phyloP scores from a whole-genome alignment of 768 basidiomycete species.

The Mycena galopus region DNA sequence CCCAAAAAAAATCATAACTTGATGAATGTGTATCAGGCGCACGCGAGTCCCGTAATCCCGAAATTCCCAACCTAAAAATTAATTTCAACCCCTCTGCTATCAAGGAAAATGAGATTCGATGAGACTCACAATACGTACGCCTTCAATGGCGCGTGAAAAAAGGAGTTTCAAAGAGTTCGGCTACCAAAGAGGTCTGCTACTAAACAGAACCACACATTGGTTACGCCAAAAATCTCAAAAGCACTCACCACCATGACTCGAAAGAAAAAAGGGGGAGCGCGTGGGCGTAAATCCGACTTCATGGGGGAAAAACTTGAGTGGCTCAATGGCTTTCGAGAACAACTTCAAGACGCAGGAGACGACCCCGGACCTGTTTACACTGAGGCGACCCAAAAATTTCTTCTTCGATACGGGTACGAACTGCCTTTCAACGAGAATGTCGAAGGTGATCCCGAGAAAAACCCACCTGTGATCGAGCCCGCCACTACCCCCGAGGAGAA shows the following conservation, averaged over 20 bases:
- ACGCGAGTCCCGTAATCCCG: no score
- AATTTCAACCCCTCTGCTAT: no score
- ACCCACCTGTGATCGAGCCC: background rate
- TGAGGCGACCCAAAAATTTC: background rate
- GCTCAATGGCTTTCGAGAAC: background rate
- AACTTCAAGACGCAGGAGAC: background rate
- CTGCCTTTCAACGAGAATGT: background rate
- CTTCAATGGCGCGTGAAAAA: no score
- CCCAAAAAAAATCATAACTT: no score
- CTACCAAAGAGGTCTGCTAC: no score
- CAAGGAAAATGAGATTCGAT: no score
- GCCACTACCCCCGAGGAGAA: background rate
- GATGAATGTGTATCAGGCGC: no score
- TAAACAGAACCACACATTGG: background rate
- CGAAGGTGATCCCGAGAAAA: background rate
- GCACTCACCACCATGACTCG: background rate
- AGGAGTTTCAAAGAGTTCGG: no score
- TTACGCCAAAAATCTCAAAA: no score
- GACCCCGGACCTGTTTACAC: background rate
- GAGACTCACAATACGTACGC: no score
- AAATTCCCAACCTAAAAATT: no score
- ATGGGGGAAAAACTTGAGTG: background rate
- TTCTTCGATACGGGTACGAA: slow-evolving; percentile 5
- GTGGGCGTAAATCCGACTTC: background rate
- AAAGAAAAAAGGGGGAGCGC: background rate